These are phyloP conservation scores for Volvox carteri DNA, from an alignment of 163 green algal species.

Conservation along the genomic window DNA sequence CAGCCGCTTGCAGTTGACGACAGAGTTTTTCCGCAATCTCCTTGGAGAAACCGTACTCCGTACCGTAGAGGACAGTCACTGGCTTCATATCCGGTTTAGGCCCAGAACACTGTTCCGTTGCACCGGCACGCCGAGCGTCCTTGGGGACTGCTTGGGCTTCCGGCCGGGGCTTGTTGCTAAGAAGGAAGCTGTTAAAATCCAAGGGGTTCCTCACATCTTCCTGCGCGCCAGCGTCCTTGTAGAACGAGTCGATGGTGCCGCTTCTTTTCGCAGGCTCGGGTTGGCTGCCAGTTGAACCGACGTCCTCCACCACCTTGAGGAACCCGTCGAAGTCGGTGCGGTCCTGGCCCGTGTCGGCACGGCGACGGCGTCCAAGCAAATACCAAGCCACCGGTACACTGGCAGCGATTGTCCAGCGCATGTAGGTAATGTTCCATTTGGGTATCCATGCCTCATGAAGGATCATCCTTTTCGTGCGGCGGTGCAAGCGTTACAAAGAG, in stretches of 20 bases:
- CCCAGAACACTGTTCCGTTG: not conserved
- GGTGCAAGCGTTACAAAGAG: conserved; percentile 18
- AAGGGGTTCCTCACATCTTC: conserved; percentile 57
- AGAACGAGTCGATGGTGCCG: conserved; percentile 62
- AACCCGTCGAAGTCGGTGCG: conserved; percentile 73
- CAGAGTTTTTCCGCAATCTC: conserved; percentile 90
- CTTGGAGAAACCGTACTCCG: conserved; percentile 93
- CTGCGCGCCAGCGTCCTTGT: conserved; percentile 35
- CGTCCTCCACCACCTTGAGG: conserved; percentile 51
- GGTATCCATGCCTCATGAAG: not conserved
- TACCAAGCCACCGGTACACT: conserved; percentile 43
- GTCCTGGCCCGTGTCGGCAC: not conserved
- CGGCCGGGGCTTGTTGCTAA: not conserved
- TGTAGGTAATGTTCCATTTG: conserved; percentile 26
- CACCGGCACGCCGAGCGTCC: not conserved
- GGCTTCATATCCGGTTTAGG: conserved; percentile 52
- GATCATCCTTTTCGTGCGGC: not conserved
- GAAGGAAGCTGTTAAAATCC: conserved; percentile 70
- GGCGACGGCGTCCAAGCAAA: conserved; percentile 12
- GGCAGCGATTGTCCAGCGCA: conserved; percentile 42
- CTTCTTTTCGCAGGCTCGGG: not conserved
- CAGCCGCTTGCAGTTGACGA: conserved; percentile 58
- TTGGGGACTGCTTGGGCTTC: not conserved
- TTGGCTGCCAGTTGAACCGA: conserved; percentile 22
- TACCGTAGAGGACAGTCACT: conserved; percentile 87